phyloP scores from a whole-genome alignment of 2,329 filamentous ascomycete species.

The Eurotiales sp. region DNA sequence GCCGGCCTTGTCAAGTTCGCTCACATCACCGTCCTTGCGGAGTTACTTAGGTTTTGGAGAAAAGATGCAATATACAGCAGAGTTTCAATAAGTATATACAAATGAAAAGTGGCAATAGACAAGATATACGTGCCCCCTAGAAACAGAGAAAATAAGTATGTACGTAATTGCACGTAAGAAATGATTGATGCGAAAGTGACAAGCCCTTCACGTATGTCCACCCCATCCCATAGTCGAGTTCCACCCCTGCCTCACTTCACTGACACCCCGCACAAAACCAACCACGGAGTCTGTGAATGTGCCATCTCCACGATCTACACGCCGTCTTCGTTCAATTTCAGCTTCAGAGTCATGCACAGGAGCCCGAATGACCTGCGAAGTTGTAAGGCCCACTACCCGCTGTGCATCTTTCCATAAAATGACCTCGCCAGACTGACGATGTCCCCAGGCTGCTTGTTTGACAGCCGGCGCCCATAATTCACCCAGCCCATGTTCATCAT shows the following conservation, averaged over 20 bases:
- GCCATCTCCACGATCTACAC: slow-evolving; percentile 22
- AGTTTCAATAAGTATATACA: too few relatives aligned
- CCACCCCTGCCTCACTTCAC: slow-evolving; percentile 23
- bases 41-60: too few relatives aligned
- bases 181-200: neutral
- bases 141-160: too few relatives aligned
- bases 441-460: slow-evolving; percentile 32
- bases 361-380: slow-evolving; percentile 6
- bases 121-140: too few relatives aligned
- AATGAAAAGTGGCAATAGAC: too few relatives aligned
- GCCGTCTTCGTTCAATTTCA: slow-evolving; percentile 21
- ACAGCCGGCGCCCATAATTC: slow-evolving; percentile 33
- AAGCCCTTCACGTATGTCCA: slow-evolving; percentile 16
- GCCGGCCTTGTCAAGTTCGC: too few relatives aligned
- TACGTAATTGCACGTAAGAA: too few relatives aligned
- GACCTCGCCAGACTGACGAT: slow-evolving; percentile 20
- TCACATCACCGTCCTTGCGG: too few relatives aligned
- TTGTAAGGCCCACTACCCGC: slow-evolving; percentile 7
- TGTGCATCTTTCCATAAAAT: slow-evolving; percentile 19
- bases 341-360: slow-evolving; percentile 15
- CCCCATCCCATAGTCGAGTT: slow-evolving; percentile 25
- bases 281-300: slow-evolving; percentile 25
- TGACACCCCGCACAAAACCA: slow-evolving; percentile 23
- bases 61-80: too few relatives aligned
- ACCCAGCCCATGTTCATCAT: slow-evolving; percentile 26